Evolutionary conservation across 2,329 filamentous ascomycete species (phyloP), one percentile per base, ranked within the genome.

Genomic region (Fusarium secorum): DNA sequence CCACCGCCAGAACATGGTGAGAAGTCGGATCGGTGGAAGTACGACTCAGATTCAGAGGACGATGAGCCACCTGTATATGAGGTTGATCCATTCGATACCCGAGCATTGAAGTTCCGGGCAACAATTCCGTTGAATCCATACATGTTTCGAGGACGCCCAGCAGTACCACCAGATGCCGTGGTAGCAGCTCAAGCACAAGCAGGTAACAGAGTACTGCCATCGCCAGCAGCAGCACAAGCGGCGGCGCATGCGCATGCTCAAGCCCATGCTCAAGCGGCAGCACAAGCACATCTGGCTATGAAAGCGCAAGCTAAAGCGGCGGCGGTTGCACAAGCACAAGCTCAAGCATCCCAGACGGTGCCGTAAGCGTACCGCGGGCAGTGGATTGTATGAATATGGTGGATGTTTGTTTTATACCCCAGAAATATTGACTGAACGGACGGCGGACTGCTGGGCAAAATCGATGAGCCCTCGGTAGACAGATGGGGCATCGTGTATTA

Each of bases 31-130:
- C 88, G 90, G 67, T 97, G 92, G 88, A 97, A 94, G 81, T 97
- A 93, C 82, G 93, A 97, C 77, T 90, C 91, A 30, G 93, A 97
- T 75, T 93, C 94, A 67, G 93, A 95, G 71, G 93, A 97, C 49
- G 92, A 95, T 56, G 92, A 94, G 62, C 88, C 90, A 60, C 86
- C 91, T 28, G 85, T 90, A 66, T 94, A 94, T 83, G 87, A 91
- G 60, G 86, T 95, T 63, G 94, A 97, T 78, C 92, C 91, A 39
- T 90, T 86, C 73, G 88, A 88, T 74, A 87, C 85, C 20, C 82
- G 83, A 26, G 86, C 88, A 26, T 80, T 91, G 74, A 88, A 86
- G 74, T 91, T 90, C 73, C 83, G 89, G 41, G 86, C 88, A n/a
- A 87, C 84, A 11, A 86, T 89, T 24, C 87, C 86, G 3, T 77